A percentile compares a stretch with the other conserved stretches of the same genome.
phyloP scores from a whole-genome alignment of 352 stramenopile species.

The Pythium rishiriense region DNA sequence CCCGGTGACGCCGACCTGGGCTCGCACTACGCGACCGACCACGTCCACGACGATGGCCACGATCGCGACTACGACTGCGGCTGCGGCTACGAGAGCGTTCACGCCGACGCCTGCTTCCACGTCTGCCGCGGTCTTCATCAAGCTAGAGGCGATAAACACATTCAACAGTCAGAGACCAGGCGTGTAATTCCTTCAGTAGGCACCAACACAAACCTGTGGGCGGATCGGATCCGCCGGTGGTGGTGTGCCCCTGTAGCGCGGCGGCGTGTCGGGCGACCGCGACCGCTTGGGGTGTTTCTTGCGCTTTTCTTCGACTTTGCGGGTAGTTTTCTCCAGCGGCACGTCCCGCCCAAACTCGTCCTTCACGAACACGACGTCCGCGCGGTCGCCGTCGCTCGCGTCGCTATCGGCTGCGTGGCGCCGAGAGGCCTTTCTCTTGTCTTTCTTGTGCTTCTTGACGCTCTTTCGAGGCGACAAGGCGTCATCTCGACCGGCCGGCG shows the following conservation, averaged over 20 bases:
- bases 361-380: constrained; percentile 33
- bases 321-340: constrained; percentile 30
- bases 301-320: constrained; percentile 31
- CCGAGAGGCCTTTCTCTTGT: constrained; percentile 24
- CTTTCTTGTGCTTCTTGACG: constrained; percentile 33
- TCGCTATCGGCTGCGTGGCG: not conserved
- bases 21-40: constrained; percentile 29
- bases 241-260: constrained; percentile 6
- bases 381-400: not conserved
- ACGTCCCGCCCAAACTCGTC: constrained; percentile 85
- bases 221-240: constrained; percentile 23
- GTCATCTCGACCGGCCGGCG: not conserved
- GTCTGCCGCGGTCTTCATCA: constrained; percentile 10
- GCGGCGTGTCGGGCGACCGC: not conserved
- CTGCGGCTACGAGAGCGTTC: constrained; percentile 21
- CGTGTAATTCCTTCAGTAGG: not conserved
- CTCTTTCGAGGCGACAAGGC: not conserved
- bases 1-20: constrained; percentile 20
- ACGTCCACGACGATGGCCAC: constrained; percentile 10
- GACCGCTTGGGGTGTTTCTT: constrained; percentile 26
- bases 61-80: constrained; percentile 6
- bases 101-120: not conserved
- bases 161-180: not conserved
- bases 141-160: constrained; percentile 14
- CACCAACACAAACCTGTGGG: constrained; percentile 14